phyloP scores from a whole-genome alignment of 78 protist species.

The Reticulomyxa filosa region DNA sequence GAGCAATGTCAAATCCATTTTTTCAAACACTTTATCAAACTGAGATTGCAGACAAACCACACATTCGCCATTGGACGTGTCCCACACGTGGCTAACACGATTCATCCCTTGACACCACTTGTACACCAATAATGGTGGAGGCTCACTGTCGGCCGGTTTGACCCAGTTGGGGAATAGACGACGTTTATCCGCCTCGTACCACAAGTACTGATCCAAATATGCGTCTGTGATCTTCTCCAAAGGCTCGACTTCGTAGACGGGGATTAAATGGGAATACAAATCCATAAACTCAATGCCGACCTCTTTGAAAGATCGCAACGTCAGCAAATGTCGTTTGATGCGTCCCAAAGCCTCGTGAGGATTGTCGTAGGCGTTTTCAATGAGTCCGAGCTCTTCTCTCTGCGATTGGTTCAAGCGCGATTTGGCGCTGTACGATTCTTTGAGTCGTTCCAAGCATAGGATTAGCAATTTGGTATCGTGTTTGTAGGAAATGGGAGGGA shows the following conservation, averaged over 20 bases:
- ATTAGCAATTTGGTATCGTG: slow-evolving; percentile 97
- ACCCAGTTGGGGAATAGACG: slow-evolving; percentile 98
- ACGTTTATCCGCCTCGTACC: slow-evolving; percentile 97
- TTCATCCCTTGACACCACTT: slow-evolving; percentile 98
- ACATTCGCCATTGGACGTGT: slow-evolving; percentile 76
- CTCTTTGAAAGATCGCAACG: slow-evolving; percentile 93
- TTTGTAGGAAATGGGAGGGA: slow-evolving; percentile 95
- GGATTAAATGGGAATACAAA: slow-evolving; percentile 75
- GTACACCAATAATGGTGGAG: slow-evolving; percentile 95
- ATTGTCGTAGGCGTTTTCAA: slow-evolving; percentile 96
- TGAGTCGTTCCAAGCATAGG: slow-evolving; percentile 88
- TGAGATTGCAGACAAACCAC: slow-evolving; percentile 66
- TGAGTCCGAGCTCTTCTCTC: slow-evolving; percentile 91
- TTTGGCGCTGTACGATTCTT: slow-evolving; percentile 81
- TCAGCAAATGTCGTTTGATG: slow-evolving; percentile 90
- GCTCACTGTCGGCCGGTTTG: slow-evolving; percentile 98
- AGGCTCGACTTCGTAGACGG: slow-evolving; percentile 94
- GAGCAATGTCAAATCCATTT: slow-evolving; percentile 92
- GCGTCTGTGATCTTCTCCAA: slow-evolving; percentile 99
- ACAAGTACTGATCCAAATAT: slow-evolving; percentile 95
- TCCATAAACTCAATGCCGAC: slow-evolving; percentile 92
- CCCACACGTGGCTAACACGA: slow-evolving; percentile 75
- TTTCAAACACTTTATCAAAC: slow-evolving; percentile 68
- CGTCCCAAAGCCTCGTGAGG: slow-evolving; percentile 93
- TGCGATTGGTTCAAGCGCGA: slow-evolving; percentile 78